Evolutionary conservation across 768 basidiomycete species (phyloP).

Genomic region (Punctularia strigosozonata): DNA sequence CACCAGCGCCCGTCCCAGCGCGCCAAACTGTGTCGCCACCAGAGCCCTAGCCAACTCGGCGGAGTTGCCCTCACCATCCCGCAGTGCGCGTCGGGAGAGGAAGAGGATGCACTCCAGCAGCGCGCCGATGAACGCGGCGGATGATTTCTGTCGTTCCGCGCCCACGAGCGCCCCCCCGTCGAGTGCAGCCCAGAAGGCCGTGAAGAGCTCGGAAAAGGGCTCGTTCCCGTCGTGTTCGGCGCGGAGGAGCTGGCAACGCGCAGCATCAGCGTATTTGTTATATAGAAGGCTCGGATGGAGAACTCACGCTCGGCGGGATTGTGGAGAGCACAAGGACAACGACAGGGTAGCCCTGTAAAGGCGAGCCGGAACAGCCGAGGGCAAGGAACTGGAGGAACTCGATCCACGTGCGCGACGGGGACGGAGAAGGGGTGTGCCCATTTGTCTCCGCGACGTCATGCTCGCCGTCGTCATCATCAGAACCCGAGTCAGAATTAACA

Average conservation of each 20-base stretch:
- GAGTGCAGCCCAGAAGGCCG: constrained; percentile 75
- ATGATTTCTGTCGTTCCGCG: constrained; percentile 37
- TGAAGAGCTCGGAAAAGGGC: constrained; percentile 46
- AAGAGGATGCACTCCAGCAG: constrained; percentile 62
- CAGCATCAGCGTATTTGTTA: background rate
- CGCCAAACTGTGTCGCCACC: constrained; percentile 32
- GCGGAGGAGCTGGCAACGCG: background rate
- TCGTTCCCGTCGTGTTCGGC: constrained; percentile 5
- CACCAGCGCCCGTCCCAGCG: constrained; percentile 29
- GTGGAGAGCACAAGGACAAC: constrained; percentile 76
- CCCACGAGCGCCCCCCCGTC: constrained; percentile 54
- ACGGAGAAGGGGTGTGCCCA: constrained; percentile 9
- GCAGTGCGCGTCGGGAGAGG: constrained; percentile 32
- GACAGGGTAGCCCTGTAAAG: constrained; percentile 70
- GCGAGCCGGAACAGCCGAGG: constrained; percentile 68
- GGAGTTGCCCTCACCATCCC: constrained; percentile 25
- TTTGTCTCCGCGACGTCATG: constrained; percentile 24
- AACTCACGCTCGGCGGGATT: constrained; percentile 52
- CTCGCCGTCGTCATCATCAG: constrained; percentile 21
- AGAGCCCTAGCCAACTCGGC: constrained; percentile 37
- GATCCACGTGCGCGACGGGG: constrained; percentile 16
- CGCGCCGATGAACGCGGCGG: constrained; percentile 56
- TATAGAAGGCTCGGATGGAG: constrained; percentile 1
- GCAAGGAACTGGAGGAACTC: constrained; percentile 76
- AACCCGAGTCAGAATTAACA: constrained; percentile 12